These are phyloP conservation scores for Aspergillus persii DNA, from an alignment of 2,329 filamentous ascomycete genomes.

Conservation along the genomic window DNA sequence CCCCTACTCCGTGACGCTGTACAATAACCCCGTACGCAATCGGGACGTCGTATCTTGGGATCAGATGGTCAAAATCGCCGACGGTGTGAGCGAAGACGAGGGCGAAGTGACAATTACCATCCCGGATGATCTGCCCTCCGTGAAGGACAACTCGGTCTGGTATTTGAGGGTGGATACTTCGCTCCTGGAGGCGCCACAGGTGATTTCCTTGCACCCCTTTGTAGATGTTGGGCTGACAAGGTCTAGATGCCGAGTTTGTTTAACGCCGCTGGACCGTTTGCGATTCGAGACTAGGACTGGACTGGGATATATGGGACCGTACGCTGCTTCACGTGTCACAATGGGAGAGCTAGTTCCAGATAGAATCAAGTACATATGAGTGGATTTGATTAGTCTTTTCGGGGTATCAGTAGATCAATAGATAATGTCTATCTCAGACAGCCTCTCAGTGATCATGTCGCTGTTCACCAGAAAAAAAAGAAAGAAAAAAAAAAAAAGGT, in stretches of 20 bases:
- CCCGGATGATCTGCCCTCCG: constrained; percentile 23
- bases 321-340: background rate
- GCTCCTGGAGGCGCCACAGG: constrained; percentile 28
- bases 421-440: too few relatives aligned
- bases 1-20: constrained; percentile 28
- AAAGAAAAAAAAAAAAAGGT: too few relatives aligned
- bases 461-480: too few relatives aligned
- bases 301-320: background rate
- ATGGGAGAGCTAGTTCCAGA: background rate
- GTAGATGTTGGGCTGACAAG: background rate
- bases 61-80: constrained; percentile 18
- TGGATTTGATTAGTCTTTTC: too few relatives aligned
- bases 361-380: background rate
- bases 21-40: constrained; percentile 30
- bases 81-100: constrained; percentile 17
- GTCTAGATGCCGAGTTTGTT: constrained; percentile 29
- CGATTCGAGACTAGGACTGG: constrained; percentile 17
- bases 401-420: too few relatives aligned
- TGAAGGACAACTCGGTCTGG: constrained; percentile 27
- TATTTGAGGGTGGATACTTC: constrained; percentile 27
- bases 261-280: constrained; percentile 29
- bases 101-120: constrained; percentile 25
- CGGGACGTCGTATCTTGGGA: constrained; percentile 22
- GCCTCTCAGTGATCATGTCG: too few relatives aligned
- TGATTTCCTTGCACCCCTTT: constrained; percentile 10